Base-by-base conservation (phyloP, 1,284 basidiomycete genomes). In the Leucoagaricus sp. region DNA sequence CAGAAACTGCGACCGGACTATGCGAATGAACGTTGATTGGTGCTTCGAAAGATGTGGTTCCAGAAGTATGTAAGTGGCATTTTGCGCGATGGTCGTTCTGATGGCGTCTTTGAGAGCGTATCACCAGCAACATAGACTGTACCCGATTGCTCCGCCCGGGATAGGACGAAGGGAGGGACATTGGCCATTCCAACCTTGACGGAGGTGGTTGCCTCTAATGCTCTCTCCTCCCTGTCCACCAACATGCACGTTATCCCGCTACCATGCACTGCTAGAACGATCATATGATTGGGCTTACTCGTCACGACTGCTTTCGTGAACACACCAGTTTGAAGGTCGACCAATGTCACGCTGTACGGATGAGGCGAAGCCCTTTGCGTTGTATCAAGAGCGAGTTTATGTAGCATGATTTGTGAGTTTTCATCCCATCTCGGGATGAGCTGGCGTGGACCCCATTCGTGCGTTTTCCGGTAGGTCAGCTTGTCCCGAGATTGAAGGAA, bases 161-260 rank as follows among this genome's bases (percentile, higher is more conserved):
- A 38, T 2, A 64, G 49, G 3, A 59, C 58, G 29, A 58, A 64
- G 3, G 63, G 57, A 1, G 63, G 62, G 1, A 64, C n/a, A 40
- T 63, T 64, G 12, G 17, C 58, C 61, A 64, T 63, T 5, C 60
- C 63, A 2, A 64, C 61, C 19, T 61, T 63, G 10, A 42, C 47
- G 1, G 61, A n/a, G 7, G 44, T 49, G 1, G 50, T 45, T n/a
- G 53, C 12, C 25, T 7, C 26, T 9, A 34, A 15, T 19, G 29
- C 31, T 13, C 31, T 46, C 15, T 46, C 26, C 25, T 60, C 48
- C 29, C 62, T 62, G 26, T 63, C 48, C 17, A 66, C 23, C 12
- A 66, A 46, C 62, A 65, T 64, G 40, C 62, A 62, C 3, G 64
- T 64, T 13, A 65, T 52, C 1, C 63, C 64, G 31, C 58, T 60